These are phyloP conservation scores for Phytophthora syringae DNA, from an alignment of 352 stramenopile genomes.

Conservation along the genomic window DNA sequence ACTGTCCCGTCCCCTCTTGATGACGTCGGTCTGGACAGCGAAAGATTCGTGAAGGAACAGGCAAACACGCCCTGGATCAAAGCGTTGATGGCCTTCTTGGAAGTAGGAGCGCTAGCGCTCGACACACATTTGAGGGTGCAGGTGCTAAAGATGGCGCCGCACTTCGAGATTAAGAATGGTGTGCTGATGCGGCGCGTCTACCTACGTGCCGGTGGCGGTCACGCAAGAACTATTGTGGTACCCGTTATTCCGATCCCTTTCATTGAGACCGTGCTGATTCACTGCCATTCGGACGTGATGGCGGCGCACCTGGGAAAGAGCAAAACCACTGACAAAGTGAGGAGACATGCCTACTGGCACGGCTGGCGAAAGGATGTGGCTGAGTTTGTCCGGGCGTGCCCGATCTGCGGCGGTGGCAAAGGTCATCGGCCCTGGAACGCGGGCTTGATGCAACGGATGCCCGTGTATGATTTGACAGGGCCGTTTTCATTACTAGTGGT, in stretches of 20 bases:
- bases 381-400: slow-evolving; percentile 1
- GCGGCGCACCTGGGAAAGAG: slow-evolving; percentile 4
- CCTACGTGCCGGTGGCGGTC: background rate
- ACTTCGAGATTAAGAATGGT: too few species aligned
- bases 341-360: background rate
- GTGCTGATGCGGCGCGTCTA: slow-evolving; percentile 4
- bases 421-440: slow-evolving; percentile 1
- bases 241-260: slow-evolving; percentile 2
- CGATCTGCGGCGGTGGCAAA: background rate
- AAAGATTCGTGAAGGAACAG: too few species aligned
- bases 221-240: slow-evolving; percentile 1
- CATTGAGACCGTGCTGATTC: slow-evolving; percentile 15
- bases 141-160: too few species aligned
- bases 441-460: slow-evolving; percentile 10
- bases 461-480: slow-evolving; percentile 1
- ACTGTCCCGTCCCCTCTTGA: too few species aligned
- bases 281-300: slow-evolving; percentile 10
- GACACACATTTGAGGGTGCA: background rate
- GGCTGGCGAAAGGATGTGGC: slow-evolving; percentile 2
- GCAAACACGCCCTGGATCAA: too few species aligned
- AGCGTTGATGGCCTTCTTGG: too few species aligned
- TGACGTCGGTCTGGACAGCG: too few species aligned
- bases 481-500: background rate
- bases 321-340: background rate
- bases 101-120: background rate